Percentiles rank a stretch among this genome's conserved stretches.
These are phyloP conservation scores for Prunus yedoensis DNA, from an alignment of 331 rosid genomes.

Conservation along the genomic window DNA sequence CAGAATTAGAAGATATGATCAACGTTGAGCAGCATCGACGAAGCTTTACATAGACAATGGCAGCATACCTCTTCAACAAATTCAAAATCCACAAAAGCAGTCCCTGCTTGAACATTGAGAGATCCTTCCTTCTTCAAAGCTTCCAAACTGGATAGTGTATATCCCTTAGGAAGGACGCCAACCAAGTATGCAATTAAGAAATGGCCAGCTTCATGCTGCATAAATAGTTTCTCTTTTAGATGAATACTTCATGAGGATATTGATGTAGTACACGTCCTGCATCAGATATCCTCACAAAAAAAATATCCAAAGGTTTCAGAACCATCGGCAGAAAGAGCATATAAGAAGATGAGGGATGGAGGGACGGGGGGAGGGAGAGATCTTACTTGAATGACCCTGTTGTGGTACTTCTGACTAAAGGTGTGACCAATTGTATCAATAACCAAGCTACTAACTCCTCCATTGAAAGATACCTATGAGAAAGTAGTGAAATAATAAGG, in stretches of 20 bases:
- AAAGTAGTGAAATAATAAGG: constrained; percentile 14
- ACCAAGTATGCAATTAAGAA: constrained; percentile 84
- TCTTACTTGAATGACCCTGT: constrained; percentile 84
- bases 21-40: background rate
- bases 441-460: constrained; percentile 79
- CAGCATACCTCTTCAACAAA: constrained; percentile 76
- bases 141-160: constrained; percentile 73
- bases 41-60: background rate
- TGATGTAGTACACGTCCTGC: too few relatives aligned
- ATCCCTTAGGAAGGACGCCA: constrained; percentile 85
- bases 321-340: background rate
- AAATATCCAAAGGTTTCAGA: background rate
- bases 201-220: constrained; percentile 99
- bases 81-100: constrained; percentile 85
- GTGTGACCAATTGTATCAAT: constrained; percentile 86
- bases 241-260: constrained; percentile 16
- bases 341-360: too few relatives aligned
- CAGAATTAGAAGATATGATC: background rate
- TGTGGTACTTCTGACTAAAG: constrained; percentile 76
- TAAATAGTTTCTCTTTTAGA: constrained; percentile 5
- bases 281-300: background rate
- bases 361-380: constrained; percentile 16
- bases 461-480: constrained; percentile 66
- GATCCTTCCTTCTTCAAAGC: constrained; percentile 82
- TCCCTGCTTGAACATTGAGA: constrained; percentile 97